Percentiles rank a stretch among this genome's conserved stretches.
Evolutionary conservation across 371 early-diverging fungal species (phyloP).

Genomic region (Smittium culicis): DNA sequence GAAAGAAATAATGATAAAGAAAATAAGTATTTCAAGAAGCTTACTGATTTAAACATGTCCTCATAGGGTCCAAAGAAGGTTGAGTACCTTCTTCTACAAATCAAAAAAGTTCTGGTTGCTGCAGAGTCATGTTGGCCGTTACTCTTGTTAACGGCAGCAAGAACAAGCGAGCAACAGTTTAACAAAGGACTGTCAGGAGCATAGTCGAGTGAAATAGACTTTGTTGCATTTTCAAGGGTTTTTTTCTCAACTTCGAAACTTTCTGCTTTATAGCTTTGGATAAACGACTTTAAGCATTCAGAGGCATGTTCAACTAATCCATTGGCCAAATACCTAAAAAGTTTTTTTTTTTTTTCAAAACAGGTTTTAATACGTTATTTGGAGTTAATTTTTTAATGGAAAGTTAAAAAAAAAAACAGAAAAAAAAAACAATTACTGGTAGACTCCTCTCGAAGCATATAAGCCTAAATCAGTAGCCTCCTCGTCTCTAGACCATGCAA

Average conservation of each 20-base stretch:
- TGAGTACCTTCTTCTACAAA: conserved; percentile 43
- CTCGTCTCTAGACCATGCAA: conserved; percentile 49
- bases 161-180: conserved; percentile 52
- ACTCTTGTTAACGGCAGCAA: conserved; percentile 51
- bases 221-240: not conserved
- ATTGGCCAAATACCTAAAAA: not conserved
- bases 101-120: conserved; percentile 41
- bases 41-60: conserved; percentile 21
- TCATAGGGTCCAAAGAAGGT: conserved; percentile 35
- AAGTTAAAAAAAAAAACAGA: not conserved
- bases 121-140: conserved; percentile 30
- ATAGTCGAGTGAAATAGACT: conserved; percentile 12
- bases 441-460: conserved; percentile 60
- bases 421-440: conserved; percentile 54
- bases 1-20: no score
- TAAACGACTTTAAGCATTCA: conserved; percentile 57
- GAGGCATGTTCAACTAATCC: not conserved
- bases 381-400: no score
- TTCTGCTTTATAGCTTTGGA: conserved; percentile 46
- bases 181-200: conserved; percentile 32
- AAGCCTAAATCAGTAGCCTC: conserved; percentile 44
- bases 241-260: conserved; percentile 14
- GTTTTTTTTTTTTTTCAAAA: not conserved
- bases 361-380: not conserved
- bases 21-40: no score